Conservation (phyloP, 169 alveolate genomes). For the Cryptosporidium tyzzeri region DNA sequence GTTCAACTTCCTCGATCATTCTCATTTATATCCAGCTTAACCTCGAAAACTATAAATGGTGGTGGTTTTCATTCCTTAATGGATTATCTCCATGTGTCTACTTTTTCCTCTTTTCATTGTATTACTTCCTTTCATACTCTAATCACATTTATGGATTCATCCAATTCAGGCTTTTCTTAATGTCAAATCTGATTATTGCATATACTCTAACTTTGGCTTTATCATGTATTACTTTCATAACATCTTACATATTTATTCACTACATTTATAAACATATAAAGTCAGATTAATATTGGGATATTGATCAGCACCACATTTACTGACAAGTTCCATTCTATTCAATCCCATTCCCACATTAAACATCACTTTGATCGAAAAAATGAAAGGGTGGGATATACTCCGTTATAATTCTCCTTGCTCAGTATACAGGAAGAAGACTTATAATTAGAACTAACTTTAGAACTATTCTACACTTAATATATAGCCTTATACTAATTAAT, state of each 20-base stretch:
- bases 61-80: conserved; percentile 71
- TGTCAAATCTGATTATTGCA: conserved; percentile 39
- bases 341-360: not conserved
- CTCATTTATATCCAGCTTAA: conserved; percentile 58
- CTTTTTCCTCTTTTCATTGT: conserved; percentile 47
- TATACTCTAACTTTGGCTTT: conserved; percentile 31
- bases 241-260: conserved; percentile 57
- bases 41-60: conserved; percentile 72
- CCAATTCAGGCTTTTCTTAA: conserved; percentile 41
- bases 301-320: not conserved
- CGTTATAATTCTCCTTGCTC: not conserved
- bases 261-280: conserved; percentile 62
- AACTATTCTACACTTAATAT: not conserved
- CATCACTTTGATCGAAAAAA: not conserved
- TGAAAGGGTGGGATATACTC: not conserved
- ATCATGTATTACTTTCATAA: conserved; percentile 44
- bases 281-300: conserved; percentile 33
- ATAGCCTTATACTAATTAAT: conserved; percentile 4
- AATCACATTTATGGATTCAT: conserved; percentile 56
- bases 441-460: conserved; percentile 1
- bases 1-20: conserved; percentile 57
- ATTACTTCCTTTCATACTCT: conserved; percentile 50
- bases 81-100: conserved; percentile 69
- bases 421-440: not conserved
- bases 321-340: not conserved